Base-by-base conservation (phyloP, 2,329 filamentous ascomycete species). In the Xylariaceae sp. region DNA sequence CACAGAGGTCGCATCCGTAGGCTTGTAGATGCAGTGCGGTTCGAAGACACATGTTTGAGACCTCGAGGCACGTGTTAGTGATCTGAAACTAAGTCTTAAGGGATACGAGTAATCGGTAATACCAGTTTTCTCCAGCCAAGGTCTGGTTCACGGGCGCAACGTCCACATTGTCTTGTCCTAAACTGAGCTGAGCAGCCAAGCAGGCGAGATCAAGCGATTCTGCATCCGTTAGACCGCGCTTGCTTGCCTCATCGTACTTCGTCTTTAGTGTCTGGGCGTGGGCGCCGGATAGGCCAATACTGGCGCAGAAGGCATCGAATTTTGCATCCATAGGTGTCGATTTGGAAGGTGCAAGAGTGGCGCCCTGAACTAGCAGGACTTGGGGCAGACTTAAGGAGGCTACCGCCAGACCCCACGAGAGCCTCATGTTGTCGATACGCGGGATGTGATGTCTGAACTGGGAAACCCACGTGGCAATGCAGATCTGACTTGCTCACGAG, bases 21-120 rank as follows among this genome's bases (percentile, higher is more conserved):
- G 62, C 17, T 57, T 57, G 1, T 64, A 6, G 6, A 67, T 61
- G 48, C 65, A 66, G 39, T 61, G 52, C 1, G 64, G 64, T 9
- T 61, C 17, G 2, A 57, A 39, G 8, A 58, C 44, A 17, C 61
- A 65, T 1, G 64, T 39, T 48, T 54, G 18, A 2, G 65, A 67
- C 65, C 62, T 67, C 11, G 11, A 18, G 15, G 18, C 9, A 17
- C 15, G 15, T 50, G 15, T 30, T 23, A 50, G 15, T 50, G 4
- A 1, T 7, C 4, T 50, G n/a, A 7, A 47, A 17, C 44, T 34
- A 18, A 11, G 11, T 23, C 15, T 7, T 5, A 6, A 4, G 18
- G 47, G 18, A 17, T 15, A 10, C n/a, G 10, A 17, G 37, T 13
- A 41, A 41, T 41, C 9, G 37, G 37, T 41, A 13, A 35, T 55